A percentile compares a stretch with the other conserved stretches of the same genome.
phyloP scores from a whole-genome alignment of 1,139 yeast genomes.

The Yamadazyma songkhlaensis region DNA sequence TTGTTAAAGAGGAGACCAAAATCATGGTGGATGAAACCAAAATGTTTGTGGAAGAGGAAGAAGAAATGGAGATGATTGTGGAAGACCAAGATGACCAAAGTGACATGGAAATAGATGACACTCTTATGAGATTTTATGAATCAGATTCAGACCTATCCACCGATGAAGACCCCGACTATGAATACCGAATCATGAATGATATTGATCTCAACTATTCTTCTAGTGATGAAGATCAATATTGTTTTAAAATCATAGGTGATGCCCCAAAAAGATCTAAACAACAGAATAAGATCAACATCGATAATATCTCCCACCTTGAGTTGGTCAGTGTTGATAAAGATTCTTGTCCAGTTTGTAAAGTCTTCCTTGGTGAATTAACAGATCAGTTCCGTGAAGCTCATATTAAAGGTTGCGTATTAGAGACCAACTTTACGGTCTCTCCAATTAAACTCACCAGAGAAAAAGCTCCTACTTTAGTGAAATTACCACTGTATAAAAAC shows the following conservation, averaged over 20 bases:
- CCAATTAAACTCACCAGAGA: constrained; percentile 7
- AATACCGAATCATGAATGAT: constrained; percentile 10
- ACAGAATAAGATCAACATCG: constrained; percentile 9
- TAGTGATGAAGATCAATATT: constrained; percentile 12
- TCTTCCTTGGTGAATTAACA: constrained; percentile 10
- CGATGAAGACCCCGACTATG: constrained; percentile 11
- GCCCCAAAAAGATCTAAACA: constrained; percentile 8
- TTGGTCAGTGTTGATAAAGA: constrained; percentile 3
- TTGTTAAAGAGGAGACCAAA: neutral
- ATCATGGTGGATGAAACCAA: neutral
- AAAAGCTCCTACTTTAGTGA: constrained; percentile 9
- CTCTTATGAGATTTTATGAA: constrained; percentile 11
- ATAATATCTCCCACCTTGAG: constrained; percentile 10
- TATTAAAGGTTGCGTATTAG: constrained; percentile 10
- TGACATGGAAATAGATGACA: neutral
- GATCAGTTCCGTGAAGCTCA: constrained; percentile 10
- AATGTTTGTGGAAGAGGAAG: neutral
- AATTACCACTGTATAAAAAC: constrained; percentile 15
- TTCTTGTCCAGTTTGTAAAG: constrained; percentile 20
- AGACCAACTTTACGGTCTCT: constrained; percentile 6
- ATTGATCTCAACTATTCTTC: constrained; percentile 14
- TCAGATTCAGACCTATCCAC: constrained; percentile 12
- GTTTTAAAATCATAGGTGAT: constrained; percentile 11
- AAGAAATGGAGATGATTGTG: too few species aligned
- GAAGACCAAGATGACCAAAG: too few species aligned